Conservation (phyloP, 495 filamentous ascomycete species). For the Neurospora cerealis region DNA sequence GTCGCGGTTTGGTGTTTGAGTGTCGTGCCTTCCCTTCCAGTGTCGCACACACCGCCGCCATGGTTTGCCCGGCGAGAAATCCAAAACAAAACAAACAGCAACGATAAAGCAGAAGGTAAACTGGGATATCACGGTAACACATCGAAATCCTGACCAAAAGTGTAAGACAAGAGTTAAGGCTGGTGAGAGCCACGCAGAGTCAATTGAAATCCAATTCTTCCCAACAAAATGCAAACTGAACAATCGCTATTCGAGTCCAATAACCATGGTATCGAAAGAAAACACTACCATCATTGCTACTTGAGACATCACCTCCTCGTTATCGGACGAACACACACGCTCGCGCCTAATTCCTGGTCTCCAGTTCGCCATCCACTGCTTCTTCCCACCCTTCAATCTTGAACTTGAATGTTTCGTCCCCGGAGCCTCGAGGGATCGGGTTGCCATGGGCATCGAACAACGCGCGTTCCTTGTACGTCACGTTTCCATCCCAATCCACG, state of each 20-base stretch:
- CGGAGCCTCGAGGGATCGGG: slow-evolving; percentile 46
- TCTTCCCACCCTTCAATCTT: slow-evolving; percentile 43
- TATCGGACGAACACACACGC: neutral
- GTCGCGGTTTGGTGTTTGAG: neutral
- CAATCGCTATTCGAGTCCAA: neutral
- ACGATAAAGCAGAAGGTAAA: neutral
- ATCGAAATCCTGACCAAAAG: neutral
- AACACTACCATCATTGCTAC: neutral
- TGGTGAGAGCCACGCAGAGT: neutral
- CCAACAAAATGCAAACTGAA: neutral
- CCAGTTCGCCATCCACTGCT: neutral
- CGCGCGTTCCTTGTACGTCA: slow-evolving; percentile 76
- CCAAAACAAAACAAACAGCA: neutral
- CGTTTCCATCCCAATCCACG: slow-evolving; percentile 61
- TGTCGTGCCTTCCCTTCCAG: neutral
- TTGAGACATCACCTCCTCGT: neutral
- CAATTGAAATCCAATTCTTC: neutral
- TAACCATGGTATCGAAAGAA: neutral
- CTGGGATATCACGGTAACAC: neutral
- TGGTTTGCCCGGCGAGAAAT: neutral
- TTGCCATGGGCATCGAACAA: slow-evolving; percentile 62
- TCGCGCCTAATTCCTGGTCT: neutral
- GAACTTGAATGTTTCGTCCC: slow-evolving; percentile 56
- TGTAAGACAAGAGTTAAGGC: neutral
- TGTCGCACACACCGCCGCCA: neutral